phyloP scores from a whole-genome alignment of 1,284 basidiomycete species.

The Microbotryomycetes sp. region DNA sequence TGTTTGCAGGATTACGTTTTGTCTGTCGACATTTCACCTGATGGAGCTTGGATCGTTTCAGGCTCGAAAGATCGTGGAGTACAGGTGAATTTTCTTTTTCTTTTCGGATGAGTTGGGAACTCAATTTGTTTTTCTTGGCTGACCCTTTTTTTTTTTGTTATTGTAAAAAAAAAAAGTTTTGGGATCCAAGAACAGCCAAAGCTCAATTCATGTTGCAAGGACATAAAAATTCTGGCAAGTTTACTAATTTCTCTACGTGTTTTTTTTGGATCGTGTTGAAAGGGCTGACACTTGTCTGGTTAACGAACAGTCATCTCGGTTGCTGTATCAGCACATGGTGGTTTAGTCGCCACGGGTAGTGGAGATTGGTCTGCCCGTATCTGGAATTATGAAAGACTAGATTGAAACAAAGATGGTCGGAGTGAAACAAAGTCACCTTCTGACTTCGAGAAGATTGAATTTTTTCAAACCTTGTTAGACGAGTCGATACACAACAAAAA shows the following conservation, averaged over 20 bases:
- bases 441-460: too few species aligned
- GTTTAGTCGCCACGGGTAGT: constrained; percentile 73
- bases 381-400: constrained; percentile 48
- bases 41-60: constrained; percentile 80
- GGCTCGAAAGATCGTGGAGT: constrained; percentile 86
- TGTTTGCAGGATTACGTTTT: constrained; percentile 62
- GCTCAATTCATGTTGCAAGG: constrained; percentile 80
- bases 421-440: too few species aligned
- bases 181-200: constrained; percentile 68
- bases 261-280: constrained; percentile 5
- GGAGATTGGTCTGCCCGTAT: constrained; percentile 78
- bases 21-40: constrained; percentile 70
- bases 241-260: constrained; percentile 4
- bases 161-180: constrained; percentile 61
- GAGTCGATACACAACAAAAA: too few species aligned
- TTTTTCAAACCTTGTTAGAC: too few species aligned
- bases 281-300: constrained; percentile 7
- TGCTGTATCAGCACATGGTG: constrained; percentile 66
- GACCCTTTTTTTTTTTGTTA: not conserved
- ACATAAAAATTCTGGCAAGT: constrained; percentile 73
- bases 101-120: not conserved
- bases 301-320: constrained; percentile 64
- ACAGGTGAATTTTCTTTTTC: constrained; percentile 5
- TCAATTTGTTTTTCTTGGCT: not conserved
- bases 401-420: not conserved